Evolutionary conservation across 345 rosid species (phyloP).

Genomic region (Crucihimalaya himalaica): DNA sequence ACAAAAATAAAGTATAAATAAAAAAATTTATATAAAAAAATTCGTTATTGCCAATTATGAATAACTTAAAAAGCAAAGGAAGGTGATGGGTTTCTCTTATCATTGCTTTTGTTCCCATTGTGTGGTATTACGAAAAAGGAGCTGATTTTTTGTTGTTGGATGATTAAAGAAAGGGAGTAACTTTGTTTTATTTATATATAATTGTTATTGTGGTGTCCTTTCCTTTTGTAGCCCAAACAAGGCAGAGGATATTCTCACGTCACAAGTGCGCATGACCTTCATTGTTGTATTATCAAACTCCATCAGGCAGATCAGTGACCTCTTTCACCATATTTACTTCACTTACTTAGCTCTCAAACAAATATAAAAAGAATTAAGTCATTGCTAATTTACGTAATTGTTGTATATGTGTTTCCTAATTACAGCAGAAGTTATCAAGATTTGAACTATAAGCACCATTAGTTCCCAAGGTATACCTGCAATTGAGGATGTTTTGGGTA

Average conservation of each 20-base stretch:
- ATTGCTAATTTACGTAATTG: background rate
- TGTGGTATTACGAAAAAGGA: constrained; percentile 31
- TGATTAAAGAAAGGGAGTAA: background rate
- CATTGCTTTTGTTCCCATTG: constrained; percentile 43
- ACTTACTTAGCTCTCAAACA: background rate
- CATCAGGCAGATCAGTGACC: background rate
- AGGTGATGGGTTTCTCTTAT: constrained; percentile 8
- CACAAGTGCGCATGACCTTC: constrained; percentile 17
- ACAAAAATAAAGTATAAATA: background rate
- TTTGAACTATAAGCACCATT: background rate
- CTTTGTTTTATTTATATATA: background rate
- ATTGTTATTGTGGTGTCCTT: constrained; percentile 6
- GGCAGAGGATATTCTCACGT: constrained; percentile 11
- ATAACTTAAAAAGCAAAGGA: constrained; percentile 21
- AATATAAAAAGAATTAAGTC: constrained; percentile 1
- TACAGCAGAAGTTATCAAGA: background rate
- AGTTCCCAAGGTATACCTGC: constrained; percentile 1
- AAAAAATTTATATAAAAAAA: background rate
- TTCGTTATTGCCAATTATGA: background rate
- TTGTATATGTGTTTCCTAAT: constrained; percentile 1
- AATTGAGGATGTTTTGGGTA: constrained; percentile 6
- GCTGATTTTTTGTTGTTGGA: background rate
- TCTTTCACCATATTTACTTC: constrained; percentile 9
- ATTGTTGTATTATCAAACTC: constrained; percentile 7
- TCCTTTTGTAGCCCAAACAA: constrained; percentile 37